These are phyloP conservation scores for Nothophytophthora sp. DNA, from an alignment of 352 stramenopile genomes.

Conservation along the genomic window DNA sequence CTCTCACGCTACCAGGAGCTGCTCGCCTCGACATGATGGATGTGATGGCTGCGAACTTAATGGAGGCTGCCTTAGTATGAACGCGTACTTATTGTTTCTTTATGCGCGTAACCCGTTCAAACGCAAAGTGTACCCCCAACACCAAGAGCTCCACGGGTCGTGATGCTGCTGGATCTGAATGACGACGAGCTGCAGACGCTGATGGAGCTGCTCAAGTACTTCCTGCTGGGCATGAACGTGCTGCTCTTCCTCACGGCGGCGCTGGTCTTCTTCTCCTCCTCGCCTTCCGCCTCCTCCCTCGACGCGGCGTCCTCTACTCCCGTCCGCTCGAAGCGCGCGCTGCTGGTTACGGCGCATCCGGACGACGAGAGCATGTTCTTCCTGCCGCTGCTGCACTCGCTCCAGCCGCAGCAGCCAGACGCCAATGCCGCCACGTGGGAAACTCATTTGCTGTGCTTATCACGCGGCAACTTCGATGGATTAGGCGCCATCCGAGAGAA, in stretches of 20 bases:
- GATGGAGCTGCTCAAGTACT: constrained; percentile 60
- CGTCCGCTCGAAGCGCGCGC: constrained; percentile 37
- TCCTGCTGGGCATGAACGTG: constrained; percentile 58
- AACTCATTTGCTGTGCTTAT: constrained; percentile 92
- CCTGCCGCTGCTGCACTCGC: constrained; percentile 83
- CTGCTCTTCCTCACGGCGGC: constrained; percentile 55
- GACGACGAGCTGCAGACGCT: constrained; percentile 36
- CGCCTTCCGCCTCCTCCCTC: neutral
- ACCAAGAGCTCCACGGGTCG: constrained; percentile 10
- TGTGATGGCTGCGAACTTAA: constrained; percentile 22
- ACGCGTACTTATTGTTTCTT: too few species aligned
- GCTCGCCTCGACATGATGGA: constrained; percentile 6
- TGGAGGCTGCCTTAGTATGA: too few species aligned
- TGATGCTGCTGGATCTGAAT: constrained; percentile 21
- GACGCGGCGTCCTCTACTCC: neutral
- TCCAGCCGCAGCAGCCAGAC: constrained; percentile 29
- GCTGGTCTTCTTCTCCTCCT: constrained; percentile 31
- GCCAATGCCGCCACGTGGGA: constrained; percentile 37
- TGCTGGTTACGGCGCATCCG: constrained; percentile 94
- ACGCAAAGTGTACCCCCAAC: constrained; percentile 11
- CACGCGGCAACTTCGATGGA: constrained; percentile 91
- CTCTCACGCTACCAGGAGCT: constrained; percentile 47
- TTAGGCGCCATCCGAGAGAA: constrained; percentile 81
- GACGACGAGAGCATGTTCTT: constrained; percentile 99
- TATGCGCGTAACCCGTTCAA: constrained; percentile 15